Conservation (phyloP, 2,329 filamentous ascomycete genomes). For the Trichoderma pleuroti region DNA sequence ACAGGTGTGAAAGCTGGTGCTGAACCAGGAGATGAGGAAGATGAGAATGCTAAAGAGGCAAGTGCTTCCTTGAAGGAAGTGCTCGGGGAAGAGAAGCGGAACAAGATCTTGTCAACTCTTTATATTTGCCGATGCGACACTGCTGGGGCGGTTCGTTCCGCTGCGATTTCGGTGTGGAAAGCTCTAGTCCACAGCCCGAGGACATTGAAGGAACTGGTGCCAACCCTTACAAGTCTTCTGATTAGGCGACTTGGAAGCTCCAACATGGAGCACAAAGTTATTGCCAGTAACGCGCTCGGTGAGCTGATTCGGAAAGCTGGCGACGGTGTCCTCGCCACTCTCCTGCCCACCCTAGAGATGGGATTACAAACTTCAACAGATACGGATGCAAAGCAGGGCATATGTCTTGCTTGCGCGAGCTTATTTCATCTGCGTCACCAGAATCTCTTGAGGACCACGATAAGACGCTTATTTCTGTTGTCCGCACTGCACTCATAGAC, state of each 20-base stretch:
- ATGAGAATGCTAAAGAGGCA: slow-evolving; percentile 74
- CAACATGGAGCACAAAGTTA: slow-evolving; percentile 98
- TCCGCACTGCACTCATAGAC: slow-evolving; percentile 88
- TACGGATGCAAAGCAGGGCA: slow-evolving; percentile 91
- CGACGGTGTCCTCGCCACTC: slow-evolving; percentile 81
- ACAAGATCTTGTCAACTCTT: slow-evolving; percentile 93
- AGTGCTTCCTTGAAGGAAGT: slow-evolving; percentile 90
- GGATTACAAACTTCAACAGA: slow-evolving; percentile 85
- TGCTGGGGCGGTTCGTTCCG: slow-evolving; percentile 81
- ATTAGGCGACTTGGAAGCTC: slow-evolving; percentile 91
- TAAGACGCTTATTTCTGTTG: slow-evolving; percentile 89
- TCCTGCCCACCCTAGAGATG: slow-evolving; percentile 89
- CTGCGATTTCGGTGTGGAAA: slow-evolving; percentile 94
- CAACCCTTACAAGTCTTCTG: slow-evolving; percentile 89
- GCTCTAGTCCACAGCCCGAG: slow-evolving; percentile 83
- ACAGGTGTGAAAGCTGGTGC: slow-evolving; percentile 83
- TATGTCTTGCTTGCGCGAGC: slow-evolving; percentile 93
- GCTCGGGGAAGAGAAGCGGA: slow-evolving; percentile 91
- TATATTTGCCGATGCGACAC: slow-evolving; percentile 99
- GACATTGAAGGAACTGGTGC: slow-evolving; percentile 91
- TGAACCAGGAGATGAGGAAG: slow-evolving; percentile 75
- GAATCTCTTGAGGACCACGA: slow-evolving; percentile 93
- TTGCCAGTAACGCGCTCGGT: slow-evolving; percentile 93
- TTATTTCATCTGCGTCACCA: slow-evolving; percentile 82
- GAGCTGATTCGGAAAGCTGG: slow-evolving; percentile 97